These are phyloP conservation scores for Abrus pulchellus DNA, from an alignment of 306 rosid species.

Conservation along the genomic window DNA sequence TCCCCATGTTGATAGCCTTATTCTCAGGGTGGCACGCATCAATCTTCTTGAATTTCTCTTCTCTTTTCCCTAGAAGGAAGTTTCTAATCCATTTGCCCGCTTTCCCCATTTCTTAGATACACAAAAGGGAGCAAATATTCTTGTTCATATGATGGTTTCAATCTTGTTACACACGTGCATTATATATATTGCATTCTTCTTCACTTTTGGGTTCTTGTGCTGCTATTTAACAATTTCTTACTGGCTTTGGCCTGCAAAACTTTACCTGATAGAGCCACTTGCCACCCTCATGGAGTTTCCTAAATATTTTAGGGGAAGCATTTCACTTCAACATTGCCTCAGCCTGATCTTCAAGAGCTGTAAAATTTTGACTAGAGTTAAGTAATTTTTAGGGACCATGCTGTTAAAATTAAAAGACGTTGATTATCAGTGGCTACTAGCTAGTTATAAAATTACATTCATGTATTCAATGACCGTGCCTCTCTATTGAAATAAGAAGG, in stretches of 20 bases:
- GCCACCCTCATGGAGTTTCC: conserved; percentile 54
- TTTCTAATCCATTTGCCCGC: conserved; percentile 84
- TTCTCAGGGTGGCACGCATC: conserved; percentile 38
- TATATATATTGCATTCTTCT: conserved; percentile 21
- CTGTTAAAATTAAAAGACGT: conserved; percentile 35
- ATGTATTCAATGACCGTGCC: conserved; percentile 39
- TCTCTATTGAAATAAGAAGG: conserved; percentile 38
- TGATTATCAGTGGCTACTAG: conserved; percentile 25
- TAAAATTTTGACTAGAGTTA: conserved; percentile 36
- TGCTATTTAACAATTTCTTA: conserved; percentile 40
- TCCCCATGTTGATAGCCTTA: conserved; percentile 24
- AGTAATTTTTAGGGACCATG: conserved; percentile 43
- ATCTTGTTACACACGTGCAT: conserved; percentile 40
- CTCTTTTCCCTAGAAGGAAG: conserved; percentile 73
- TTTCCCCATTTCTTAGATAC: conserved; percentile 66
- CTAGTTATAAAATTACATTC: conserved; percentile 24
- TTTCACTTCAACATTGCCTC: conserved; percentile 46
- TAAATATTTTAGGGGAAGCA: conserved; percentile 33
- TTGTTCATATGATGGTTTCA: conserved; percentile 24
- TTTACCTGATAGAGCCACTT: conserved; percentile 68
- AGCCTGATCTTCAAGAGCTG: conserved; percentile 39
- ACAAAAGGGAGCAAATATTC: not conserved
- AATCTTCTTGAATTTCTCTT: conserved; percentile 55
- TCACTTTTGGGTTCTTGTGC: conserved; percentile 43
- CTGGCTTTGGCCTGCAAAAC: conserved; percentile 72